phyloP scores from a whole-genome alignment of 2,329 filamentous ascomycete species.

The Arthroderma sp. region DNA sequence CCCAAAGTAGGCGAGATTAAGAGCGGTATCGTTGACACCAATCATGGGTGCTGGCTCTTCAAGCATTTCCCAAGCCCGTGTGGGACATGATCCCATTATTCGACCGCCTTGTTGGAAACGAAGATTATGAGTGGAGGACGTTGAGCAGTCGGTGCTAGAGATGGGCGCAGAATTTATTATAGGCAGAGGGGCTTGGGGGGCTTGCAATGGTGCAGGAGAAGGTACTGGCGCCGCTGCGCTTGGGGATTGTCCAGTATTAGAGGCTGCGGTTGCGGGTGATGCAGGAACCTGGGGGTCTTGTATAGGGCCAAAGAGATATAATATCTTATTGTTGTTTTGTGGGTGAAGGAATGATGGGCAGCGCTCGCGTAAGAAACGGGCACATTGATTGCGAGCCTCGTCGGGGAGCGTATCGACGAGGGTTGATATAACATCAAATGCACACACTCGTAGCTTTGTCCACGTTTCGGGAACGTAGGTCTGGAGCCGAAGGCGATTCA shows the following conservation, averaged over 20 bases:
- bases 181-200: background rate
- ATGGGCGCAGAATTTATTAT: constrained; percentile 6
- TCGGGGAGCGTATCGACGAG: constrained; percentile 33
- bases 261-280: constrained; percentile 4
- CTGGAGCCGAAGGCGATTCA: constrained; percentile 10
- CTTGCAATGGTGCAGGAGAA: constrained; percentile 13
- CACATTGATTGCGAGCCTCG: constrained; percentile 30
- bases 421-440: constrained; percentile 33
- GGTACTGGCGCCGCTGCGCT: constrained; percentile 21
- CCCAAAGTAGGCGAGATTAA: constrained; percentile 31
- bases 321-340: constrained; percentile 27
- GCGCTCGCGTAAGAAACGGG: constrained; percentile 30
- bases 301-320: constrained; percentile 30
- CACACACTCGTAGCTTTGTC: constrained; percentile 26
- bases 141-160: constrained; percentile 15
- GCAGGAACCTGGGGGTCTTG: constrained; percentile 13
- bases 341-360: constrained; percentile 25
- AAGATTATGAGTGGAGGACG: constrained; percentile 20
- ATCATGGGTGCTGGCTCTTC: constrained; percentile 32
- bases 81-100: constrained; percentile 21
- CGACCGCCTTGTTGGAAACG: constrained; percentile 27
- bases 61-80: constrained; percentile 33
- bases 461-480: constrained; percentile 18
- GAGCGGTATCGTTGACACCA: constrained; percentile 33
- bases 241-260: constrained; percentile 7